Conservation (phyloP, 2,329 filamentous ascomycete genomes). For the Alternaria angustiovoidea region DNA sequence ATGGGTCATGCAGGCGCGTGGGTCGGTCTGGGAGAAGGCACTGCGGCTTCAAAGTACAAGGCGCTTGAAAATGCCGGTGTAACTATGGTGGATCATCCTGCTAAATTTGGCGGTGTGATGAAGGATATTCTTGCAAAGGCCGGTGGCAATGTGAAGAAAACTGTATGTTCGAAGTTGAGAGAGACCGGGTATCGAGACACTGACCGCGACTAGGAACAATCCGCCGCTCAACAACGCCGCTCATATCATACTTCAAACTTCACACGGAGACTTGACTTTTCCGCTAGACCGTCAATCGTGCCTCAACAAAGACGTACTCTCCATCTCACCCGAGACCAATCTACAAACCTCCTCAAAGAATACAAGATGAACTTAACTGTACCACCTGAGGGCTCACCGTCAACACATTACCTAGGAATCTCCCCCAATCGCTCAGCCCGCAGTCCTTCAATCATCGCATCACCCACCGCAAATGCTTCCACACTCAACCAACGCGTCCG, state of each 20-base stretch:
- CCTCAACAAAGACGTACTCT: conserved; percentile 59
- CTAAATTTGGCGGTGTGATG: conserved; percentile 75
- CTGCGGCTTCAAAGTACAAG: conserved; percentile 70
- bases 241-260: conserved; percentile 52
- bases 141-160: conserved; percentile 52
- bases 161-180: conserved; percentile 33
- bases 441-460: conserved; percentile 70
- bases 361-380: conserved; percentile 58
- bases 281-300: conserved; percentile 1
- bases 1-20: conserved; percentile 86
- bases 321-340: conserved; percentile 63
- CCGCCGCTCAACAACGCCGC: conserved; percentile 58
- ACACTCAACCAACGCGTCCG: conserved; percentile 55
- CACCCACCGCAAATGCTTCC: conserved; percentile 58
- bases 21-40: conserved; percentile 70
- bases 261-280: conserved; percentile 23
- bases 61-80: conserved; percentile 72
- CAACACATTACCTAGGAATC: conserved; percentile 65
- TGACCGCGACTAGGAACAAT: conserved; percentile 40
- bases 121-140: conserved; percentile 64
- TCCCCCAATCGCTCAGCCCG: conserved; percentile 70
- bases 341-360: conserved; percentile 64
- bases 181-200: background rate
- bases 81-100: conserved; percentile 76
- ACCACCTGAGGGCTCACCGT: conserved; percentile 42